Conservation (phyloP, 2,329 filamentous ascomycete genomes). For the Diaporthe caulivora region DNA sequence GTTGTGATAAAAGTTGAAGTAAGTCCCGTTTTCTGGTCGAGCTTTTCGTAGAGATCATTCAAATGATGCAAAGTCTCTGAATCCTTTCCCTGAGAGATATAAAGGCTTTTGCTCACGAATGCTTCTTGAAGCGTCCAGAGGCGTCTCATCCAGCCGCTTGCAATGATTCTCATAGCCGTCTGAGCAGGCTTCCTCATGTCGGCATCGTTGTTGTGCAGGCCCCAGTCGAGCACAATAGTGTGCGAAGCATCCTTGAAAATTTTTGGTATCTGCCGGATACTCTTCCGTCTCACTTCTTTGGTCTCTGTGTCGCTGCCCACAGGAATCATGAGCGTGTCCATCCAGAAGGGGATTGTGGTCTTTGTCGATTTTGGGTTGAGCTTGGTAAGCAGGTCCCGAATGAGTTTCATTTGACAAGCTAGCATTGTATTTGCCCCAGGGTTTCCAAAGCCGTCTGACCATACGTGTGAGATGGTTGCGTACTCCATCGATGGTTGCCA, state of each 20-base stretch:
- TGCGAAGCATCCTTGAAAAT: not conserved
- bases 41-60: not conserved
- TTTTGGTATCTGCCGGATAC: not conserved
- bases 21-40: not conserved
- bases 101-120: not conserved
- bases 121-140: not conserved
- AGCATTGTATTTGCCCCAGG: not conserved
- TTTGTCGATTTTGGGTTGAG: not conserved
- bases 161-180: conserved; percentile 10
- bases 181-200: not conserved
- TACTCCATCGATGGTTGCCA: not conserved
- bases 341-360: not conserved
- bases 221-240: conserved; percentile 8
- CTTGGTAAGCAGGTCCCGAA: not conserved
- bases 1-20: not conserved
- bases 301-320: not conserved
- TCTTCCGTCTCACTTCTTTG: not conserved
- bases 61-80: not conserved
- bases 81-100: not conserved
- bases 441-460: not conserved
- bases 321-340: not conserved
- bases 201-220: not conserved
- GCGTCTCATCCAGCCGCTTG: conserved; percentile 3
- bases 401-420: not conserved
- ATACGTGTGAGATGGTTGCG: not conserved